Evolutionary conservation across 805 yeast species (phyloP), one percentile per base, ranked within the genome.

Genomic region (Pichia manshurica): DNA sequence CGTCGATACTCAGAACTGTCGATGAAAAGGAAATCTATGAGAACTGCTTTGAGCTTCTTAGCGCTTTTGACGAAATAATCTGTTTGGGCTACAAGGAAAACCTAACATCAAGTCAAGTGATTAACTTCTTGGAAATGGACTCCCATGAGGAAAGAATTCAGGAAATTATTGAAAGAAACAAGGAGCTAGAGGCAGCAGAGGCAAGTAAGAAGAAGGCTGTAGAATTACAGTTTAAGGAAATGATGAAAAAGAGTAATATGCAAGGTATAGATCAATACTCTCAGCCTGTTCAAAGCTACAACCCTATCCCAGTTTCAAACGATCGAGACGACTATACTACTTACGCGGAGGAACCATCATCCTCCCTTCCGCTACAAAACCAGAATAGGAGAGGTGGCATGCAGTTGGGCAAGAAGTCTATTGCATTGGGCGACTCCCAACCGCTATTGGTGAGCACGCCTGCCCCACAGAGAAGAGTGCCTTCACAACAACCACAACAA

Each of bases 81-180:
- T 81, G 81, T 45, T 73, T 87, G 68, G 99, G 99, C 16, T 88
- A 84, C 71, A 81, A 87, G 55, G 99, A 93, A 66, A 85, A 88
- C 66, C 71, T 91, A 55, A 79, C 93, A 0, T 65, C 84, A 54
- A 66, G 81, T 50, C 98, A 93, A 70, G 85, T 93, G 54, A 81
- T 79, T 65, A 87, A 95, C 12, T 91, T 87, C 68, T 73, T 93
- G 71, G 91, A 88, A 63, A 91, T 93, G 98, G 98, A 93, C 69
- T 86, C 96, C 36, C 97, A 93, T 65, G 99, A 93, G 69, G 99
- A 93, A 70, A 91, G 87, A 73, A 91, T 95, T 62, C 98, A 93
- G 73, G 97, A 93, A 65, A 90, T 93, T 64, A 93, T 93, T 59
- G 98, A 88, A 69, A 82, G 90, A 66, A 93, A 93, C 73, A 93